Conservation (phyloP, 2,329 filamentous ascomycete genomes). For the Curvularia verruculosa region DNA sequence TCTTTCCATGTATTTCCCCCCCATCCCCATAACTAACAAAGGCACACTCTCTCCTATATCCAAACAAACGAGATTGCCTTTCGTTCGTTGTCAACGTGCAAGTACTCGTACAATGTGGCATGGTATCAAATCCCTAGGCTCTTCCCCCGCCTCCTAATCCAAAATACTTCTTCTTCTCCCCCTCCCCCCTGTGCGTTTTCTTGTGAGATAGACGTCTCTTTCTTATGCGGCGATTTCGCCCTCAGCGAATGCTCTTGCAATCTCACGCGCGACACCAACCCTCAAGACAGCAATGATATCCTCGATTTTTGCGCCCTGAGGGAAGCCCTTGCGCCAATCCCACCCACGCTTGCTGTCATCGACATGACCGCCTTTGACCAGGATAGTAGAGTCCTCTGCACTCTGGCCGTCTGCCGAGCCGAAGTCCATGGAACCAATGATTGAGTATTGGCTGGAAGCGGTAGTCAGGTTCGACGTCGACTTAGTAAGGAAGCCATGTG, state of each 20-base stretch:
- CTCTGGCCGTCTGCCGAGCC: conserved; percentile 52
- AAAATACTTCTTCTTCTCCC: neutral
- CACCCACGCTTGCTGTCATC: conserved; percentile 65
- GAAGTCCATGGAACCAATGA: conserved; percentile 77
- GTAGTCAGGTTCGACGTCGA: conserved; percentile 60
- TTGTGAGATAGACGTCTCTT: neutral
- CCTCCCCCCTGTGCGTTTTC: neutral
- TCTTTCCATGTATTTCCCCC: neutral
- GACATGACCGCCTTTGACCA: conserved; percentile 43
- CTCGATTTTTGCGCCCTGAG: conserved; percentile 63
- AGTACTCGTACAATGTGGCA: conserved; percentile 1
- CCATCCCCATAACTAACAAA: neutral
- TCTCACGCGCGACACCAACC: conserved; percentile 73
- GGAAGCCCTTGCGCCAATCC: conserved; percentile 71
- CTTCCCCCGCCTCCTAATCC: too few relatives aligned
- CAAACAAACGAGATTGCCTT: neutral
- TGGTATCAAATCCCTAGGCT: conserved; percentile 4
- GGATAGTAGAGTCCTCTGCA: conserved; percentile 56
- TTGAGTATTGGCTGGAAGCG: conserved; percentile 65
- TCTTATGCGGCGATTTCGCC: conserved; percentile 59
- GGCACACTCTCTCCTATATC: neutral
- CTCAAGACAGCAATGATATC: conserved; percentile 77
- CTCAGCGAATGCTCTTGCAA: conserved; percentile 72
- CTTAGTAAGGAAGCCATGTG: conserved; percentile 61
- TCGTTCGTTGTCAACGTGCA: neutral